Conservation (phyloP, 2,329 filamentous ascomycete genomes). For the Orbilia quercus region DNA sequence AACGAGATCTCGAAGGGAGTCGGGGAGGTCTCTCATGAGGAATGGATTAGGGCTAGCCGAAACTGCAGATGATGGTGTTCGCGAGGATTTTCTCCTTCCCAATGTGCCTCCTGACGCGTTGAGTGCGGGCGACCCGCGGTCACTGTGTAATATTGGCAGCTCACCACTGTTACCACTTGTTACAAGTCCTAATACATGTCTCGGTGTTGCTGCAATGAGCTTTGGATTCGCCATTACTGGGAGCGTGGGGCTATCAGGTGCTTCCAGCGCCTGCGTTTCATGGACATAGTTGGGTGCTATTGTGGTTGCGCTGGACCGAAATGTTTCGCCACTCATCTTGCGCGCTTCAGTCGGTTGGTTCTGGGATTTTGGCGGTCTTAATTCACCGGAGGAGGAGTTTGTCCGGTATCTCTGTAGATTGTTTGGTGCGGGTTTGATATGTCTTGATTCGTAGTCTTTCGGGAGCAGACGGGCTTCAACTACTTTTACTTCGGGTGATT, state of each 20-base stretch:
- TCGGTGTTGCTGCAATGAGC: constrained; percentile 34
- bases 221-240: constrained; percentile 44
- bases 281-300: constrained; percentile 40
- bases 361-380: constrained; percentile 24
- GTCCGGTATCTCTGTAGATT: constrained; percentile 30
- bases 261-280: constrained; percentile 33
- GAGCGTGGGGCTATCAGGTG: constrained; percentile 45
- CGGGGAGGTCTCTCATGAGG: constrained; percentile 40
- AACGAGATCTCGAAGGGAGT: constrained; percentile 40
- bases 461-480: constrained; percentile 16
- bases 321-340: constrained; percentile 46
- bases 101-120: constrained; percentile 2
- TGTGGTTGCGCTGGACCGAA: constrained; percentile 44
- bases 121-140: constrained; percentile 24
- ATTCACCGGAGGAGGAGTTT: constrained; percentile 33
- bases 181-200: constrained; percentile 19
- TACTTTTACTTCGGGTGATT: constrained; percentile 37
- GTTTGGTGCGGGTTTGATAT: constrained; percentile 11
- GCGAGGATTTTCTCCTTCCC: constrained; percentile 37
- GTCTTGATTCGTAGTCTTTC: constrained; percentile 32
- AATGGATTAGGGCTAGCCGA: constrained; percentile 49
- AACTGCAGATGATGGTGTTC: constrained; percentile 35
- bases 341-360: constrained; percentile 18
- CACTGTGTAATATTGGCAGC: constrained; percentile 34
- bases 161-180: constrained; percentile 15